phyloP scores from a whole-genome alignment of 2,329 filamentous ascomycete species.

The Aspergillus tubingensis region DNA sequence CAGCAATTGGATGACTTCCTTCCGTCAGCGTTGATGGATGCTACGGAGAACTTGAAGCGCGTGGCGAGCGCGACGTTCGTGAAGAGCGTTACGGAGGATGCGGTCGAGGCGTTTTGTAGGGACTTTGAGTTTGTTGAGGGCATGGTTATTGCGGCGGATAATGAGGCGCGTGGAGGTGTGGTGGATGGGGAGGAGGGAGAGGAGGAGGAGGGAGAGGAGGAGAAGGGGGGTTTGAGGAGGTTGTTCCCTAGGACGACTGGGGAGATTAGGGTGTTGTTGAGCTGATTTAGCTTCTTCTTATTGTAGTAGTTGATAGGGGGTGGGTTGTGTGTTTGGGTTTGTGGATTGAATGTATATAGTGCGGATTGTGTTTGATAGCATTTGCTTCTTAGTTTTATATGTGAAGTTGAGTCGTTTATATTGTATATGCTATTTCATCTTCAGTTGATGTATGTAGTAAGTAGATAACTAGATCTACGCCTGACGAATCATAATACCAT shows the following conservation, averaged over 20 bases:
- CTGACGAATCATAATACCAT: slow-evolving; percentile 64
- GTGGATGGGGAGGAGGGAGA: slow-evolving; percentile 28
- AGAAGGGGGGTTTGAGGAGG: slow-evolving; percentile 50
- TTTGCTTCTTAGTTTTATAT: background rate
- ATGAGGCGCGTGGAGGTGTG: slow-evolving; percentile 43
- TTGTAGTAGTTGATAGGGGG: too few relatives aligned
- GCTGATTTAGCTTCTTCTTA: slow-evolving; percentile 37
- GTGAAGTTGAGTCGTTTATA: too few relatives aligned
- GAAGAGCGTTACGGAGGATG: slow-evolving; percentile 76
- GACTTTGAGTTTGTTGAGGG: slow-evolving; percentile 75
- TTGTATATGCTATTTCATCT: background rate
- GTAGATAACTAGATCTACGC: background rate
- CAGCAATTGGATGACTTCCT: slow-evolving; percentile 86
- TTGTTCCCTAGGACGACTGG: slow-evolving; percentile 65
- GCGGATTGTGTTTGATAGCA: background rate
- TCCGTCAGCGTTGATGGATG: slow-evolving; percentile 89
- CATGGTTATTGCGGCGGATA: slow-evolving; percentile 60
- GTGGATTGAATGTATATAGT: too few relatives aligned
- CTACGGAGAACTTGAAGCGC: slow-evolving; percentile 74
- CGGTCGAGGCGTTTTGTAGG: slow-evolving; percentile 78
- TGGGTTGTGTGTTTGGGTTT: too few relatives aligned
- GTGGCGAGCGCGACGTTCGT: slow-evolving; percentile 73
- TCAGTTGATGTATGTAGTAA: background rate
- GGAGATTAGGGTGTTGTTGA: slow-evolving; percentile 65
- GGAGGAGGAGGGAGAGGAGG: slow-evolving; percentile 35